These are phyloP conservation scores for Maudiozyma pseudohumilis DNA, from an alignment of 805 yeast species.

Conservation along the genomic window DNA sequence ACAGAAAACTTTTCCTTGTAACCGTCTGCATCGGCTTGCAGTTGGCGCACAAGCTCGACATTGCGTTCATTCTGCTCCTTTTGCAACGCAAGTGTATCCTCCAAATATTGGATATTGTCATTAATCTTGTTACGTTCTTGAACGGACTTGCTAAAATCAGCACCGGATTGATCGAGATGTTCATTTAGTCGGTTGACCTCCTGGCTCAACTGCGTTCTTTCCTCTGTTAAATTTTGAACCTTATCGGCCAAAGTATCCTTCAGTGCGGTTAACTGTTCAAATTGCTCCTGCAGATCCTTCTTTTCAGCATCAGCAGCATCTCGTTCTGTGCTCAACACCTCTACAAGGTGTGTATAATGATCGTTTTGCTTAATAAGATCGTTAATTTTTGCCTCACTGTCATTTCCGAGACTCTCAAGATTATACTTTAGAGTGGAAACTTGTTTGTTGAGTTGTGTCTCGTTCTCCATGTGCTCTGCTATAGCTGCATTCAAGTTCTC, in stretches of 20 bases:
- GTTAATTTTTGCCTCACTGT: conserved; percentile 28
- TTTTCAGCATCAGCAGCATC: conserved; percentile 34
- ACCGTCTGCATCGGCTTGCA: conserved; percentile 23
- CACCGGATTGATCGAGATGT: conserved; percentile 5
- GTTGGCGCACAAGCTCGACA: conserved; percentile 30
- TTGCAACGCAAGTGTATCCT: conserved; percentile 25
- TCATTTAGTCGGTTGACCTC: conserved; percentile 40
- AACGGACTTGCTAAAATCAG: conserved; percentile 11
- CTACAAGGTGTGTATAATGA: conserved; percentile 33
- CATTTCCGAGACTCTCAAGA: conserved; percentile 43
- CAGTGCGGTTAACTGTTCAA: conserved; percentile 41
- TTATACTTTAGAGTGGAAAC: conserved; percentile 53
- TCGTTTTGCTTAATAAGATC: conserved; percentile 36
- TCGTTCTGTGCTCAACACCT: conserved; percentile 35
- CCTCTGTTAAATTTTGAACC: conserved; percentile 49
- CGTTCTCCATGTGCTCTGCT: conserved; percentile 46
- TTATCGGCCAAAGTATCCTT: conserved; percentile 47
- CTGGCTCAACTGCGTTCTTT: conserved; percentile 49
- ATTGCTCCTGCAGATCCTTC: conserved; percentile 37
- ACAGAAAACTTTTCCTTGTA: conserved; percentile 30
- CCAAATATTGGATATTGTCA: conserved; percentile 17
- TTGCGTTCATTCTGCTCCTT: conserved; percentile 25
- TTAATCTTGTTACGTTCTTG: conserved; percentile 18
- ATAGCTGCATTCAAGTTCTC: conserved; percentile 45
- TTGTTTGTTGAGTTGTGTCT: conserved; percentile 55